Conservation (phyloP, 1,139 yeast species). For the Taphrina wiesneri region DNA sequence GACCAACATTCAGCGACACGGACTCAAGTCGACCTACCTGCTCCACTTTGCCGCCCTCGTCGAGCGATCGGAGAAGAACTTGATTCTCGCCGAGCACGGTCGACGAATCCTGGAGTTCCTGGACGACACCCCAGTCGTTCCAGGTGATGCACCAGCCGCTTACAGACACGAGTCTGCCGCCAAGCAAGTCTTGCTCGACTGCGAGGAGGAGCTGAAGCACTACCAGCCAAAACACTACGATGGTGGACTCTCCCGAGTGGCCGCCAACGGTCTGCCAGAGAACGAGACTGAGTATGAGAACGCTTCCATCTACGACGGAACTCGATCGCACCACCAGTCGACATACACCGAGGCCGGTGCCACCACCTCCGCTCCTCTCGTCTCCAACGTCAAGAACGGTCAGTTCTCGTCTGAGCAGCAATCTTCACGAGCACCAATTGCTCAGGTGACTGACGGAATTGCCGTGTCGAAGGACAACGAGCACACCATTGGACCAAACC, state of each 20-base stretch:
- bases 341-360: conserved; percentile 19
- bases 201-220: conserved; percentile 38
- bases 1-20: conserved; percentile 82
- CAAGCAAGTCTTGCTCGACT: conserved; percentile 37
- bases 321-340: conserved; percentile 28
- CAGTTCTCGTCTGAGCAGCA: conserved; percentile 32
- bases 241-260: conserved; percentile 31
- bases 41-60: conserved; percentile 81
- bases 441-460: conserved; percentile 23
- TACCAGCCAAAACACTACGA: conserved; percentile 36
- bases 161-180: conserved; percentile 38
- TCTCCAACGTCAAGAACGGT: conserved; percentile 20
- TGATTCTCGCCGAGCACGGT: conserved; percentile 86
- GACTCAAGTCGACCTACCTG: conserved; percentile 79
- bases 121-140: conserved; percentile 83
- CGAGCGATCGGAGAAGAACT: conserved; percentile 80
- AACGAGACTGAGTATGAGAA: conserved; percentile 30
- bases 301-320: conserved; percentile 30
- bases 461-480: conserved; percentile 10
- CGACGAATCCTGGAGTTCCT: conserved; percentile 77
- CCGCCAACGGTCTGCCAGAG: conserved; percentile 30
- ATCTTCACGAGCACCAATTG: conserved; percentile 29
- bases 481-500: conserved; percentile 20
- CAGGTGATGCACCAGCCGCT: conserved; percentile 59
- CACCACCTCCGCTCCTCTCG: conserved; percentile 30